A percentile compares a stretch with the other conserved stretches of the same genome.
Evolutionary conservation across 2,329 filamentous ascomycete species (phyloP).

Genomic region (Torrubiellomyces zombiae): DNA sequence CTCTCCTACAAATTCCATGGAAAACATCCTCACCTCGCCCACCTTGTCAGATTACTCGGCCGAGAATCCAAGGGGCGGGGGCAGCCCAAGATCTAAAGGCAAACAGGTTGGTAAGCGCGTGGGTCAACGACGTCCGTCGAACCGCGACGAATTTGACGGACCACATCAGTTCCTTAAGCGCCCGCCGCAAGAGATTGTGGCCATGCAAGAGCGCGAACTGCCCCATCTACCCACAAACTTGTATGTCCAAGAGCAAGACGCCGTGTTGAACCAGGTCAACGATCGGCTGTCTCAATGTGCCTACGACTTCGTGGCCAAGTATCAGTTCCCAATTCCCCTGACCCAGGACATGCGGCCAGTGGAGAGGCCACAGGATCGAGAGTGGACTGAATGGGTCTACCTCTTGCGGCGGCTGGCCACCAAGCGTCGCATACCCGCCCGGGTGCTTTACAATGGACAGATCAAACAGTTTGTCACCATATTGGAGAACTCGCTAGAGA

Average conservation of each 20-base stretch:
- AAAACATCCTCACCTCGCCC: slow-evolving; percentile 40
- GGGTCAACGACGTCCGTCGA: slow-evolving; percentile 54
- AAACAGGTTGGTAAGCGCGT: slow-evolving; percentile 31
- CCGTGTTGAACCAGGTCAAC: slow-evolving; percentile 64
- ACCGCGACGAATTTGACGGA: slow-evolving; percentile 79
- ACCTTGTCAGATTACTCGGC: slow-evolving; percentile 43
- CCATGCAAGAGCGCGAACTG: slow-evolving; percentile 63
- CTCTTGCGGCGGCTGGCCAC: slow-evolving; percentile 72
- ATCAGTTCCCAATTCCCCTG: slow-evolving; percentile 76
- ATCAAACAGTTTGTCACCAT: slow-evolving; percentile 86
- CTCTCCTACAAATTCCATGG: slow-evolving; percentile 40
- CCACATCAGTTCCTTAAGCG: slow-evolving; percentile 68
- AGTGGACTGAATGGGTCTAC: slow-evolving; percentile 89
- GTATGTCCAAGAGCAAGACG: slow-evolving; percentile 70
- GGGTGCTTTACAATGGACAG: slow-evolving; percentile 74
- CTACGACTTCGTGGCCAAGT: slow-evolving; percentile 81
- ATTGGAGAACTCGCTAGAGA: slow-evolving; percentile 74
- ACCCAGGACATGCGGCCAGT: slow-evolving; percentile 68
- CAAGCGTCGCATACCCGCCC: slow-evolving; percentile 68
- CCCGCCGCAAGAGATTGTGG: slow-evolving; percentile 53
- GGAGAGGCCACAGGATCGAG: slow-evolving; percentile 57
- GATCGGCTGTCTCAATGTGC: slow-evolving; percentile 72
- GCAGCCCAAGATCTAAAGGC: slow-evolving; percentile 22
- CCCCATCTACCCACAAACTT: slow-evolving; percentile 72
- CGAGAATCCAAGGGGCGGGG: slow-evolving; percentile 29